Conservation (phyloP, 495 filamentous ascomycete species). For the Trichoderma virens region DNA sequence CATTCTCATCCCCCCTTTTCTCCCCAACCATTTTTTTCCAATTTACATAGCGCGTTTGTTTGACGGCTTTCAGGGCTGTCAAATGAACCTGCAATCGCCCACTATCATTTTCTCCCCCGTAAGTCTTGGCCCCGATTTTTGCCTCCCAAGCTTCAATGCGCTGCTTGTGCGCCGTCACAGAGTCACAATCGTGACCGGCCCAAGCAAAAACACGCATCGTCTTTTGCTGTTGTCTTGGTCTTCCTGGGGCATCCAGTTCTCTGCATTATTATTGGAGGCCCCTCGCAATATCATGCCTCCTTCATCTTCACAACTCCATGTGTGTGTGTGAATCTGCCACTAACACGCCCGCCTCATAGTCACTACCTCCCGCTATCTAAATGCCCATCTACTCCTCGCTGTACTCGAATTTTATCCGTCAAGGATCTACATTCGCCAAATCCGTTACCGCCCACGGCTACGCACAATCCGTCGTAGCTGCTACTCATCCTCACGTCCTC, state of each 20-base stretch:
- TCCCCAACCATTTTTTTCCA: slow-evolving; percentile 13
- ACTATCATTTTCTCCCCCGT: slow-evolving; percentile 36
- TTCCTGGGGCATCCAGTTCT: too few relatives aligned
- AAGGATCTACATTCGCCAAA: slow-evolving; percentile 73
- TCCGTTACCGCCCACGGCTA: slow-evolving; percentile 87
- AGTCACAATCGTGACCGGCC: not conserved
- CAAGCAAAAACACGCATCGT: too few relatives aligned
- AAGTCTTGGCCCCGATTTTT: slow-evolving; percentile 23
- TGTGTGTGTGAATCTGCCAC: not conserved
- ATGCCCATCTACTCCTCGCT: slow-evolving; percentile 54
- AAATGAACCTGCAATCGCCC: slow-evolving; percentile 61
- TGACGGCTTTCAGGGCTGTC: slow-evolving; percentile 53
- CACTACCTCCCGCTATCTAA: slow-evolving; percentile 44
- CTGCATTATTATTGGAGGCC: too few relatives aligned
- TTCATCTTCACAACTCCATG: not conserved
- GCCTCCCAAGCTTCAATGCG: not conserved
- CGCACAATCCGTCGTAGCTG: slow-evolving; percentile 94
- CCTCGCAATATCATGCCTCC: too few relatives aligned
- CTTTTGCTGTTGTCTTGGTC: not conserved
- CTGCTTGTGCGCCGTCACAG: not conserved
- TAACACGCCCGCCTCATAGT: slow-evolving; percentile 17
- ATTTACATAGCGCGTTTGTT: slow-evolving; percentile 49
- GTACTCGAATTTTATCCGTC: slow-evolving; percentile 84
- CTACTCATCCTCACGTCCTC: slow-evolving; percentile 76
- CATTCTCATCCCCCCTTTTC: slow-evolving; percentile 14